Conservation (phyloP, 176 grass and related monocot genomes). For the Zea luxurians region DNA sequence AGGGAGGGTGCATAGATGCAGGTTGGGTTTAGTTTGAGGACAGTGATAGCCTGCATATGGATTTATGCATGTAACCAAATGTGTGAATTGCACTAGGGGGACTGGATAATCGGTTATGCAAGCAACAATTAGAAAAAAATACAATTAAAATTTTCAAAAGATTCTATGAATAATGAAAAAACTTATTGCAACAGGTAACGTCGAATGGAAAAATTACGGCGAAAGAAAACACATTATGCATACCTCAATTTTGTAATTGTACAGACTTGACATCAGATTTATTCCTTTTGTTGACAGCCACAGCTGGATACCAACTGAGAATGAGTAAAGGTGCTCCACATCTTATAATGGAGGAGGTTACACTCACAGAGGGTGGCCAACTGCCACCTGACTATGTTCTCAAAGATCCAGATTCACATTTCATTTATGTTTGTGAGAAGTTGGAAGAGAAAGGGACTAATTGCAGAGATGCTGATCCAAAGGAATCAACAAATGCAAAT, state of each 20-base stretch:
- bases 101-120: neutral
- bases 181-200: neutral
- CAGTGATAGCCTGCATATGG: neutral
- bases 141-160: neutral
- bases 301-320: conserved; percentile 48
- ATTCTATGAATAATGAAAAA: neutral
- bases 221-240: neutral
- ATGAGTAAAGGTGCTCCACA: conserved; percentile 26
- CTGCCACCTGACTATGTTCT: conserved; percentile 72
- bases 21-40: neutral
- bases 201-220: conserved; percentile 4
- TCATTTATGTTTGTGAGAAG: conserved; percentile 77
- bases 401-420: conserved; percentile 83
- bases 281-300: conserved; percentile 49
- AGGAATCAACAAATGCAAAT: conserved; percentile 18
- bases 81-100: neutral
- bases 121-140: neutral
- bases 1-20: neutral
- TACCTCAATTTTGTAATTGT: neutral
- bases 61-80: neutral
- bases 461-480: neutral
- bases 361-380: conserved; percentile 55
- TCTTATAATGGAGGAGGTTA: conserved; percentile 60
- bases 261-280: conserved; percentile 14
- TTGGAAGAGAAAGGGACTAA: conserved; percentile 23